phyloP scores from a whole-genome alignment of 345 rosid species.

The Rhodamnia rubescens region DNA sequence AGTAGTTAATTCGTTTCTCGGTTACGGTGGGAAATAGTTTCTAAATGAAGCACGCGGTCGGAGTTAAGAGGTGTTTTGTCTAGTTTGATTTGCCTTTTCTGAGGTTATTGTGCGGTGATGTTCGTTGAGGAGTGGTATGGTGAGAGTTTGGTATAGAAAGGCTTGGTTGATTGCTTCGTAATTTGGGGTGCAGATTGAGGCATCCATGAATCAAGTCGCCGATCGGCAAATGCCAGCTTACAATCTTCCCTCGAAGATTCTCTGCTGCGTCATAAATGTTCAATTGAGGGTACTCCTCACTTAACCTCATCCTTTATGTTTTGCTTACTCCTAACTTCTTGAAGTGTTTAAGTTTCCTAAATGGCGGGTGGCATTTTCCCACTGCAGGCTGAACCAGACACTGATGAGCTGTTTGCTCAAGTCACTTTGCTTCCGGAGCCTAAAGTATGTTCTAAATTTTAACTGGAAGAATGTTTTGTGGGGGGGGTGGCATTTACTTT shows the following conservation, averaged over 20 bases:
- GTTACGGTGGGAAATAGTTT: not conserved
- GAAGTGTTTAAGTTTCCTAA: not conserved
- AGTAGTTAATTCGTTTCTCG: not conserved
- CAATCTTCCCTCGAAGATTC: constrained; percentile 27
- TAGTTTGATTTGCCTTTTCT: not conserved
- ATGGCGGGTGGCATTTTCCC: not conserved
- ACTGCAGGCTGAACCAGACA: constrained; percentile 44
- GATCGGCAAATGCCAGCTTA: constrained; percentile 37
- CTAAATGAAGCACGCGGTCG: not conserved
- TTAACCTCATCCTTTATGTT: not conserved
- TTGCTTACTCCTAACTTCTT: not conserved
- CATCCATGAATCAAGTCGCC: constrained; percentile 35
- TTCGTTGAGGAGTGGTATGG: not conserved
- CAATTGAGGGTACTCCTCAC: constrained; percentile 17
- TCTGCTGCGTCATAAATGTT: constrained; percentile 38
- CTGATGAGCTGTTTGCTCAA: constrained; percentile 55
- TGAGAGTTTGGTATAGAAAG: not conserved
- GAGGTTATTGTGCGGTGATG: not conserved
- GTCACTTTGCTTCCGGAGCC: constrained; percentile 28
- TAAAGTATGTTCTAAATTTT: constrained; percentile 5
- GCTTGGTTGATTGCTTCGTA: not conserved
- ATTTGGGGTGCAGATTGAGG: constrained; percentile 19
- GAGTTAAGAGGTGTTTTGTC: not conserved
- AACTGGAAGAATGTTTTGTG: not conserved
- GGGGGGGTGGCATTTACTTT: not conserved